phyloP scores from a whole-genome alignment of 176 grass and related monocot genomes.

The Pharus latifolius region DNA sequence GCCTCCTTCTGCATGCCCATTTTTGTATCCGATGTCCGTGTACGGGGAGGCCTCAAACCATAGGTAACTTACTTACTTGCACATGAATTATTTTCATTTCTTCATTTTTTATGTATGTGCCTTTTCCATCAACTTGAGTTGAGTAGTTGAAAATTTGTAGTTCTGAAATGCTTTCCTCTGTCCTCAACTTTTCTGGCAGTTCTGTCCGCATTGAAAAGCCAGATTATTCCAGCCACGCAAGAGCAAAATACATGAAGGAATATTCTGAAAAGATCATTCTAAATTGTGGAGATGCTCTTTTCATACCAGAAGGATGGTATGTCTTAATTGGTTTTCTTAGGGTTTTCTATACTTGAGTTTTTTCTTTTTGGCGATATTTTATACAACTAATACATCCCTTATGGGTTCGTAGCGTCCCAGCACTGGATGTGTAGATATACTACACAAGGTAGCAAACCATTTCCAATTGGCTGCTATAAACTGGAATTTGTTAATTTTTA shows the following conservation, averaged over 20 bases:
- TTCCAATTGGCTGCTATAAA: neutral
- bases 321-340: slow-evolving; percentile 8
- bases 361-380: neutral
- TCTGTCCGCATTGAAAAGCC: slow-evolving; percentile 63
- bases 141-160: neutral
- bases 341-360: neutral
- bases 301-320: slow-evolving; percentile 99
- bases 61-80: slow-evolving; percentile 43
- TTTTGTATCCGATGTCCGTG: slow-evolving; percentile 86
- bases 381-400: neutral
- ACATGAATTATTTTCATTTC: neutral
- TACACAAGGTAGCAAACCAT: neutral
- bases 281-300: slow-evolving; percentile 64
- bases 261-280: slow-evolving; percentile 71
- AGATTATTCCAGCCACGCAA: slow-evolving; percentile 54
- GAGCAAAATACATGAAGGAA: slow-evolving; percentile 58
- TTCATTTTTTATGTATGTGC: neutral
- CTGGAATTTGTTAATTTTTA: neutral
- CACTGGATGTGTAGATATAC: neutral
- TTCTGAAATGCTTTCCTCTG: neutral
- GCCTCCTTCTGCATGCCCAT: slow-evolving; percentile 67
- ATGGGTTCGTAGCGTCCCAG: neutral
- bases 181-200: slow-evolving; percentile 31
- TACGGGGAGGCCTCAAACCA: slow-evolving; percentile 97
- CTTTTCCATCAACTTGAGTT: too few species aligned